These are phyloP conservation scores for Periglandula ipomoeae DNA, from an alignment of 2,329 filamentous ascomycete species.

Conservation along the genomic window DNA sequence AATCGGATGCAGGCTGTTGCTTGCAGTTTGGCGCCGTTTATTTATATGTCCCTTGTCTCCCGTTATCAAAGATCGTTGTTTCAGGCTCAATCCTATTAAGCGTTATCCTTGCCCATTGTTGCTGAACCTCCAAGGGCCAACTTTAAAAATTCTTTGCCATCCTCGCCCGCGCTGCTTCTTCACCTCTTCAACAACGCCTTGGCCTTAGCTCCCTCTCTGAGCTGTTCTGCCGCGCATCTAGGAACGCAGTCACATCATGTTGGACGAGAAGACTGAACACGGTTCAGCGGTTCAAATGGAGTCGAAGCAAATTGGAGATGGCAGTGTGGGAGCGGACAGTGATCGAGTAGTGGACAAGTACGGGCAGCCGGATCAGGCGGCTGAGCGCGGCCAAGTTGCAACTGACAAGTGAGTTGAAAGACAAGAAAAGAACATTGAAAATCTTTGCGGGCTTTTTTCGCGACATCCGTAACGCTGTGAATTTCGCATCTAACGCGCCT, in stretches of 20 bases:
- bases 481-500: background rate
- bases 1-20: background rate
- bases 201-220: background rate
- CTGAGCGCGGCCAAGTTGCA: constrained; percentile 33
- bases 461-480: background rate
- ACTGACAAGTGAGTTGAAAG: constrained; percentile 28
- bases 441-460: background rate
- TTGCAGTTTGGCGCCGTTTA: background rate
- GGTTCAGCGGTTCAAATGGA: background rate
- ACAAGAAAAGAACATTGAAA: background rate
- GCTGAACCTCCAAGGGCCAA: background rate
- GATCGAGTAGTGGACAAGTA: background rate
- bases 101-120: background rate
- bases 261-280: background rate
- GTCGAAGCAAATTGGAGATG: background rate
- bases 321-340: background rate
- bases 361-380: constrained; percentile 18
- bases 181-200: background rate
- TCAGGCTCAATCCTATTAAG: background rate
- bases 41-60: background rate
- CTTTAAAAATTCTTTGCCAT: background rate
- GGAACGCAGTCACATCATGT: background rate
- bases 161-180: background rate
- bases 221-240: background rate
- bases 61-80: background rate